Evolutionary conservation across 139 green algal species (phyloP), one percentile per base, ranked within the genome.

Genomic region (Choricystis sp.): DNA sequence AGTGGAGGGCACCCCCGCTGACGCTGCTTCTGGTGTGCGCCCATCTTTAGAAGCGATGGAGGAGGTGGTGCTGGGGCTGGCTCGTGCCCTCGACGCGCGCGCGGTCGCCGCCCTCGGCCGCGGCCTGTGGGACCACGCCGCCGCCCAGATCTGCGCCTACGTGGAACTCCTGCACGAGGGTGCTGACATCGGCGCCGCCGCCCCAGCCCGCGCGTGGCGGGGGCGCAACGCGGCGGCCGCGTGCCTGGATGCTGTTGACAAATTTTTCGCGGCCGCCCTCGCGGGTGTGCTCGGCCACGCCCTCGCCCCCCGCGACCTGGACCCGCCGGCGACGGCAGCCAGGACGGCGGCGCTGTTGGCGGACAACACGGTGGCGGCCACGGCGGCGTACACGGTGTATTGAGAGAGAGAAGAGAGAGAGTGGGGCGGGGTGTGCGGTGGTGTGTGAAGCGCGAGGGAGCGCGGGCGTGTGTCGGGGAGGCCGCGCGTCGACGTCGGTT

Each of bases 61-160:
- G 55, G 67, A 74, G 19, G 66, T 74, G 30, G 29, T 84, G 30
- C 63, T 57, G 31, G 69, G 64, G 57, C 75, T 84, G 63, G 59
- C 60, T 27, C 64, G 66, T 30, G 62, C 66, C 29, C 66, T 82
- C 52, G 78, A 84, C 61, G 67, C 62, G 16, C 69, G 78, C 20
- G 75, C 83, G 56, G 83, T 74, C 63, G 75, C 83, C 14, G 75
- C 78, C 14, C 64, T 84, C 5, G 61, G 65, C 2, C 72, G 78
- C 49, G 78, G 78, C 23, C 72, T 84, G 62, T 84, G 78, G 78
- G 78, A 84, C 68, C 71, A 78, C 31, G 72, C 78, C 28, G 65
- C 68, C 61, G 73, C 71, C 49, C 71, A 84, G 22, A 69, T 84
- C 57, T 72, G 75, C 49, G 68, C 77, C n/a, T 84, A 80, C 67